Conservation (phyloP, 208 protist genomes). For the Wallacemonas sp. region DNA sequence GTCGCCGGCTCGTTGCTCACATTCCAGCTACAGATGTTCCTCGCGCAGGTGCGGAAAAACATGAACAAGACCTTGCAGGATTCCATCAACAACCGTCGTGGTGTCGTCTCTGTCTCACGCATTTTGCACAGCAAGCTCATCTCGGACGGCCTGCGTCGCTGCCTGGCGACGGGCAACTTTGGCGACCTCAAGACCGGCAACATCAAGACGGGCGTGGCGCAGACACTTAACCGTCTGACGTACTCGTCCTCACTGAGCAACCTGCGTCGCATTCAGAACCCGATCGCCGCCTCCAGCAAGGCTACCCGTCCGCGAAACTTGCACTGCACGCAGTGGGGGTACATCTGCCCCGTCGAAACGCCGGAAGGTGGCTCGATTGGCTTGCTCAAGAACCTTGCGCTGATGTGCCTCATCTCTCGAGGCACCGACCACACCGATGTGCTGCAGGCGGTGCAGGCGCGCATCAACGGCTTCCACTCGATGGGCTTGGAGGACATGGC, state of each 20-base stretch:
- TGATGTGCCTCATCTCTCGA: conserved; percentile 98
- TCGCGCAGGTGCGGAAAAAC: conserved; percentile 98
- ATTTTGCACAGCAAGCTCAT: conserved; percentile 96
- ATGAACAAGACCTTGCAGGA: conserved; percentile 93
- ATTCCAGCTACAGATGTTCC: conserved; percentile 91
- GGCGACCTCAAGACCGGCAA: conserved; percentile 97
- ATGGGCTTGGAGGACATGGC: conserved; percentile 79
- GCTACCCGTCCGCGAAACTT: conserved; percentile 96
- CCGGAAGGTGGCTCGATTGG: conserved; percentile 98
- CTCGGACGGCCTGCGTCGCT: conserved; percentile 96
- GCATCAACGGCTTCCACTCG: conserved; percentile 68
- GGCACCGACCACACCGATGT: conserved; percentile 92
- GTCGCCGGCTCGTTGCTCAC: conserved; percentile 96
- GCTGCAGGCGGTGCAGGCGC: conserved; percentile 65
- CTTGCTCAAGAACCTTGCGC: conserved; percentile 99
- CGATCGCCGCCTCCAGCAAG: conserved; percentile 98
- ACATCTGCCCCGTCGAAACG: conserved; percentile 99
- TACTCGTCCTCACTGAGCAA: conserved; percentile 98
- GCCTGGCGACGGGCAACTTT: conserved; percentile 99
- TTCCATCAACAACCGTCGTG: conserved; percentile 43
- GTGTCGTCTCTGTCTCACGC: conserved; percentile 48
- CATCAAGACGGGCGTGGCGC: conserved; percentile 95
- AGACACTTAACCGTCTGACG: conserved; percentile 97
- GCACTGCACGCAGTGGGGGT: conserved; percentile 99
- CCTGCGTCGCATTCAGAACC: conserved; percentile 97